phyloP scores from a whole-genome alignment of 305 asterid species.

The Solanum aculeatissimum region DNA sequence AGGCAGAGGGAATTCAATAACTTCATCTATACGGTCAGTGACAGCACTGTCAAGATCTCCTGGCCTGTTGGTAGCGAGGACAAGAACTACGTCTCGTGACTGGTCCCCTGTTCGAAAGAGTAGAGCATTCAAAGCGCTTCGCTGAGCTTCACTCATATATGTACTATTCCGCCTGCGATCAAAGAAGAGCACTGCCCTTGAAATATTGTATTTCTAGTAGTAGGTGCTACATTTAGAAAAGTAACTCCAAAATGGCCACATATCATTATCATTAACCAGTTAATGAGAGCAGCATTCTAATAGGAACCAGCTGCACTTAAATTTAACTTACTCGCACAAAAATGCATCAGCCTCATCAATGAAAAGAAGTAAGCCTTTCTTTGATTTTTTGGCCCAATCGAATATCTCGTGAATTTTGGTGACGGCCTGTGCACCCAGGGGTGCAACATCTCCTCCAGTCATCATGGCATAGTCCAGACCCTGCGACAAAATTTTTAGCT shows the following conservation, averaged over 20 bases:
- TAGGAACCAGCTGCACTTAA: neutral
- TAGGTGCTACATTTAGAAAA: neutral
- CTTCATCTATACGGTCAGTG: slow-evolving; percentile 95
- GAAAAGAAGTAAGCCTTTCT: slow-evolving; percentile 78
- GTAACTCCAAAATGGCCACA: neutral
- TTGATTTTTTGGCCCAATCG: slow-evolving; percentile 96
- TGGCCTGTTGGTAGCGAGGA: slow-evolving; percentile 91
- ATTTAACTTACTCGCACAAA: slow-evolving; percentile 81
- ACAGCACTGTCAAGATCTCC: slow-evolving; percentile 93
- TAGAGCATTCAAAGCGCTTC: slow-evolving; percentile 87
- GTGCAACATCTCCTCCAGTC: slow-evolving; percentile 99
- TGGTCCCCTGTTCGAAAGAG: slow-evolving; percentile 97
- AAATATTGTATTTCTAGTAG: neutral
- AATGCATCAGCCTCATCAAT: slow-evolving; percentile 99
- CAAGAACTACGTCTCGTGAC: slow-evolving; percentile 86
- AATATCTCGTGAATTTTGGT: slow-evolving; percentile 96
- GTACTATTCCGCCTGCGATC: slow-evolving; percentile 71
- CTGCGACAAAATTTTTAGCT: slow-evolving; percentile 15
- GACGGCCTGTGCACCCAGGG: slow-evolving; percentile 92
- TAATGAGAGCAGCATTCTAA: neutral
- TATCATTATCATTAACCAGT: neutral
- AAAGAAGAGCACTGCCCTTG: neutral
- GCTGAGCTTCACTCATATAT: slow-evolving; percentile 95
- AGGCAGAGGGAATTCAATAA: slow-evolving; percentile 89
- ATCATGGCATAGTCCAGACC: slow-evolving; percentile 99